Percentiles rank a stretch among this genome's conserved stretches.
phyloP scores from a whole-genome alignment of 768 basidiomycete genomes.

The Boletales sp. region DNA sequence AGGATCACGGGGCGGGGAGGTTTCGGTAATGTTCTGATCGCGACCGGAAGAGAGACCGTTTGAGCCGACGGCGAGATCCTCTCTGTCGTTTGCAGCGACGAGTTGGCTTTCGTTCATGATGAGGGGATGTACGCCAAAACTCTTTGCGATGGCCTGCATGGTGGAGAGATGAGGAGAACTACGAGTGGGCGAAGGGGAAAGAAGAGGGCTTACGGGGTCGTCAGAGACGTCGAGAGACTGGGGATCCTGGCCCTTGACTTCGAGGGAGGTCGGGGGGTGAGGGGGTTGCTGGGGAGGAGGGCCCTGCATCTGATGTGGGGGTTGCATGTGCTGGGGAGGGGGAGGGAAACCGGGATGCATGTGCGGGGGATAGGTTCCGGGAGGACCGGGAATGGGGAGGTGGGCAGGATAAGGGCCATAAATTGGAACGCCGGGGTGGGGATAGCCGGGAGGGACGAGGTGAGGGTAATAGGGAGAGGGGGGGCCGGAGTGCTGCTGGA shows the following conservation, averaged over 20 bases:
- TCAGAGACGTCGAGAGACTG: constrained; percentile 76
- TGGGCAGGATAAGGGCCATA: constrained; percentile 44
- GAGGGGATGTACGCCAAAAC: constrained; percentile 70
- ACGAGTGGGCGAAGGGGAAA: neutral
- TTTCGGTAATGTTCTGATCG: constrained; percentile 54
- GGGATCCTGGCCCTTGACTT: constrained; percentile 75
- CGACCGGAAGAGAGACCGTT: constrained; percentile 67
- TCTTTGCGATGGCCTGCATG: constrained; percentile 63
- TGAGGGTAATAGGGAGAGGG: constrained; percentile 33
- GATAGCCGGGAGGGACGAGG: constrained; percentile 44
- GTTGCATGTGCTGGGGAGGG: constrained; percentile 37
- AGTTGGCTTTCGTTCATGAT: constrained; percentile 67
- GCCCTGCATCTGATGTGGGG: constrained; percentile 34
- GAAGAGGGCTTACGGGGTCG: constrained; percentile 42
- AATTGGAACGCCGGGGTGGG: constrained; percentile 39
- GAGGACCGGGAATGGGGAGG: constrained; percentile 38
- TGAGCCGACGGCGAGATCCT: constrained; percentile 77
- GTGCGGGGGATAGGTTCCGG: constrained; percentile 50
- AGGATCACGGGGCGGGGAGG: constrained; percentile 56
- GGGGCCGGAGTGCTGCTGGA: constrained; percentile 24
- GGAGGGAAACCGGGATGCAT: constrained; percentile 61
- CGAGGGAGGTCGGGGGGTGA: constrained; percentile 17
- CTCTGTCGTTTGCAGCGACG: constrained; percentile 49
- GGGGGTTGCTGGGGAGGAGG: constrained; percentile 22
- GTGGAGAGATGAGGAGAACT: constrained; percentile 11